Evolutionary conservation across 2,329 filamentous ascomycete species (phyloP).

Genomic region (Zymoseptoria crescenta): DNA sequence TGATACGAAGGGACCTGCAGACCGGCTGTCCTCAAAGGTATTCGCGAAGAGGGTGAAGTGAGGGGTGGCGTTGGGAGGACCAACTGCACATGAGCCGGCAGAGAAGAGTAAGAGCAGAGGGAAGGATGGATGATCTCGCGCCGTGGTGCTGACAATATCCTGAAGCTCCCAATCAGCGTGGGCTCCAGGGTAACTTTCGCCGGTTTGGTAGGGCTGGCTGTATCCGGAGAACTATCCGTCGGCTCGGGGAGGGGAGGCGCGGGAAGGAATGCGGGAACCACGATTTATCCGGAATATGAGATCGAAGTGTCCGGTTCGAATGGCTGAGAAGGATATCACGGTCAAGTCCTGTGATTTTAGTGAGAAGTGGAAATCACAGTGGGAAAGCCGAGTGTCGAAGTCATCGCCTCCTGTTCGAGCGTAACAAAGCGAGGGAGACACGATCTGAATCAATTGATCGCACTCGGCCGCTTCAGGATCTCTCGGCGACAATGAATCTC

Average conservation of each 20-base stretch:
- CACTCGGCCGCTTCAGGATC: background rate
- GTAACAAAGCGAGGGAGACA: background rate
- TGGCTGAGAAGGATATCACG: background rate
- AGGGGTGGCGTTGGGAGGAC: background rate
- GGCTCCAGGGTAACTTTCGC: background rate
- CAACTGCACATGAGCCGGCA: background rate
- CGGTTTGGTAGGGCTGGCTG: background rate
- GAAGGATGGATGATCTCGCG: background rate
- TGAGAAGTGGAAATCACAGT: background rate
- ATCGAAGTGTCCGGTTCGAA: background rate
- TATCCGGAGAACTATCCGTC: too few species aligned
- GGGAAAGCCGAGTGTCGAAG: background rate
- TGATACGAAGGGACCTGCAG: slow-evolving; percentile 59
- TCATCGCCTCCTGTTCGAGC: background rate
- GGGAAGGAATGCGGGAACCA: background rate
- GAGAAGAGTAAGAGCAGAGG: background rate
- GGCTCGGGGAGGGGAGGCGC: background rate
- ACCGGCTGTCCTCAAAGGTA: slow-evolving; percentile 77
- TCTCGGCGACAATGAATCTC: background rate
- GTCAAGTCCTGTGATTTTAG: background rate
- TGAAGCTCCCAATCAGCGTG: background rate
- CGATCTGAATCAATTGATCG: background rate
- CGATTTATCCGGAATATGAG: background rate
- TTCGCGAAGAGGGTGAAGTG: slow-evolving; percentile 26
- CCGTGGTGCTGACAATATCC: background rate